These are phyloP conservation scores for Cercospora brassicicola DNA, from an alignment of 2,329 filamentous ascomycete species.

Conservation along the genomic window DNA sequence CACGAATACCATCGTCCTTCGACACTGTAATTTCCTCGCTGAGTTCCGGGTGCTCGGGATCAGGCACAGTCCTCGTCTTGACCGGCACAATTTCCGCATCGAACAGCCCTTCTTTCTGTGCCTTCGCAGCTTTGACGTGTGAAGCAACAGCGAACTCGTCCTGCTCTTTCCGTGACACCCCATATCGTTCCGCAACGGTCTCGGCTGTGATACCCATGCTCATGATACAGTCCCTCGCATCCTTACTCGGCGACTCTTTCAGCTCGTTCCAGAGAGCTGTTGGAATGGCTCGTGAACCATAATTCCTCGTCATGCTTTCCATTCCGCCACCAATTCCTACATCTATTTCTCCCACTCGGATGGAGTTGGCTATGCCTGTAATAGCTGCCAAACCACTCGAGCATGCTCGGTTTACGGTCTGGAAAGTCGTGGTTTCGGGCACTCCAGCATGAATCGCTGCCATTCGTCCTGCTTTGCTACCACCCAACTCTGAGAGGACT, in stretches of 20 bases:
- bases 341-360: slow-evolving; percentile 70
- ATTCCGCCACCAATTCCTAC: slow-evolving; percentile 82
- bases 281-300: slow-evolving; percentile 80
- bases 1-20: slow-evolving; percentile 80
- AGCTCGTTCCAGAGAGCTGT: slow-evolving; percentile 76
- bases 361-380: slow-evolving; percentile 70
- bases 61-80: slow-evolving; percentile 66
- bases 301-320: slow-evolving; percentile 96
- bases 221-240: slow-evolving; percentile 87
- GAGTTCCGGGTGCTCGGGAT: slow-evolving; percentile 55
- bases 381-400: slow-evolving; percentile 76
- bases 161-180: slow-evolving; percentile 71
- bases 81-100: slow-evolving; percentile 79
- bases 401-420: slow-evolving; percentile 88
- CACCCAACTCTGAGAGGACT: slow-evolving; percentile 86
- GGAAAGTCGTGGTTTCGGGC: slow-evolving; percentile 69
- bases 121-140: slow-evolving; percentile 70
- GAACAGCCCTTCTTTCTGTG: slow-evolving; percentile 69
- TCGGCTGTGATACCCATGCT: slow-evolving; percentile 88
- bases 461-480: slow-evolving; percentile 87
- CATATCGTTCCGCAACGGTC: slow-evolving; percentile 79
- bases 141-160: slow-evolving; percentile 77
- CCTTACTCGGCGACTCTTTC: slow-evolving; percentile 61
- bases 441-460: slow-evolving; percentile 82
- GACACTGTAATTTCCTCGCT: slow-evolving; percentile 65